Evolutionary conservation across 2,329 filamentous ascomycete species (phyloP), one percentile per base, ranked within the genome.

Genomic region (Orbilia quercus): DNA sequence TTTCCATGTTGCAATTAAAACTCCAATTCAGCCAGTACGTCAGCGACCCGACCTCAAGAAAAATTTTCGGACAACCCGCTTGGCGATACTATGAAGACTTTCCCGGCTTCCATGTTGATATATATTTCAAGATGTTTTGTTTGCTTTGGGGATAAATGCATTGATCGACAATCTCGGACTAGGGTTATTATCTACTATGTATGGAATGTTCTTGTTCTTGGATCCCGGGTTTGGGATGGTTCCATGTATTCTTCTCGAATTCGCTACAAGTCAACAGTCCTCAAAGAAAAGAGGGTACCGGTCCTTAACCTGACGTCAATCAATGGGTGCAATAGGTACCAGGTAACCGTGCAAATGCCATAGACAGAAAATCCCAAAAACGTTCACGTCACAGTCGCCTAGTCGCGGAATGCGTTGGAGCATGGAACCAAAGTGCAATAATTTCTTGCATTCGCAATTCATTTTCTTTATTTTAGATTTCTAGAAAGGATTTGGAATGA

Each of bases 331-430:
- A 25, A 40, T n/a, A n/a, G n/a, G n/a, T n/a, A n/a, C n/a, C n/a
- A n/a, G n/a, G 25, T 16, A 14, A 4, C 22, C n/a, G 7, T 47
- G n/a, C 16, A 23, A 45, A 36, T 42, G 14, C 16, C 53, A 45
- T 18, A 53, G 44, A 9, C 40, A 40, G 22, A 31, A 23, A 23
- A 11, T n/a, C n/a, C n/a, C n/a, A n/a, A n/a, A n/a, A n/a, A 54
- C 18, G 4, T 23, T 31, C 14, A 64, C 59, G 67, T 72, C 59
- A 59, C 44, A 31, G 9, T 31, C 22, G n/a, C n/a, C n/a, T n/a
- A n/a, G n/a, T 36, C 22, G 47, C 25, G 53, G 67, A 72, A 72
- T 72, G 67, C 65, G 67, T 72, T 72, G 59, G 53, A 58, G 51
- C 38, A 72, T 59, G 51, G 31, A 25, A 23, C 9, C 3, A 40